Evolutionary conservation across 192 early-diverging fungal genomes (phyloP).

Genomic region (Chytriomyces confervae): DNA sequence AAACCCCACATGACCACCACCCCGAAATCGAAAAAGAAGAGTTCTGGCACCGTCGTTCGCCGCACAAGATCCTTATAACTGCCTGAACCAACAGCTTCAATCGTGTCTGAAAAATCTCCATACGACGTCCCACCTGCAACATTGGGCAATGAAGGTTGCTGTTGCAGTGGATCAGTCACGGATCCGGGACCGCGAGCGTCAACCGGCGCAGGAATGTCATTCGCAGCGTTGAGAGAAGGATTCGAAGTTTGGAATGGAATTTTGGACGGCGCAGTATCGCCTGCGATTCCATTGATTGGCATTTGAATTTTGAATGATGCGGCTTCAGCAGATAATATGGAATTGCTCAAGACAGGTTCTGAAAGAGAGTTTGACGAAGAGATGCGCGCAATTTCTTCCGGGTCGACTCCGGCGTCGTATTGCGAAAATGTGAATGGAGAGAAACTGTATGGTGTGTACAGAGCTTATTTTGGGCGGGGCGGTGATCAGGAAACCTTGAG

Average conservation of each 20-base stretch:
- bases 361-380: constrained; percentile 9
- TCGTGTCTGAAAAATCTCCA: constrained; percentile 32
- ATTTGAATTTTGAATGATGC: constrained; percentile 16
- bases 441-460: constrained; percentile 31
- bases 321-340: too few relatives aligned
- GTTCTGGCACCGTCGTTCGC: constrained; percentile 56
- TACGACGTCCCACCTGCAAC: constrained; percentile 18
- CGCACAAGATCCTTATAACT: constrained; percentile 36
- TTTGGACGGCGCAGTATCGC: not conserved
- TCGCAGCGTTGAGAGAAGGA: not conserved
- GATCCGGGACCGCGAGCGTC: not conserved
- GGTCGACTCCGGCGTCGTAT: constrained; percentile 6
- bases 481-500: too few relatives aligned
- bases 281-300: not conserved
- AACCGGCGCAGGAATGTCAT: not conserved
- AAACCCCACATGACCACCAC: constrained; percentile 97
- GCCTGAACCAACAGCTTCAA: constrained; percentile 29
- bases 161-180: not conserved
- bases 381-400: not conserved
- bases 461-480: constrained; percentile 11
- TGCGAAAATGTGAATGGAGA: constrained; percentile 24
- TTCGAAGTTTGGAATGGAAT: not conserved
- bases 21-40: constrained; percentile 92
- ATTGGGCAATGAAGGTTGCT: not conserved
- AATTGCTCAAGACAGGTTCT: not conserved